Evolutionary conservation across 2,329 filamentous ascomycete genomes (phyloP).

Genomic region (Penicillium sp.): DNA sequence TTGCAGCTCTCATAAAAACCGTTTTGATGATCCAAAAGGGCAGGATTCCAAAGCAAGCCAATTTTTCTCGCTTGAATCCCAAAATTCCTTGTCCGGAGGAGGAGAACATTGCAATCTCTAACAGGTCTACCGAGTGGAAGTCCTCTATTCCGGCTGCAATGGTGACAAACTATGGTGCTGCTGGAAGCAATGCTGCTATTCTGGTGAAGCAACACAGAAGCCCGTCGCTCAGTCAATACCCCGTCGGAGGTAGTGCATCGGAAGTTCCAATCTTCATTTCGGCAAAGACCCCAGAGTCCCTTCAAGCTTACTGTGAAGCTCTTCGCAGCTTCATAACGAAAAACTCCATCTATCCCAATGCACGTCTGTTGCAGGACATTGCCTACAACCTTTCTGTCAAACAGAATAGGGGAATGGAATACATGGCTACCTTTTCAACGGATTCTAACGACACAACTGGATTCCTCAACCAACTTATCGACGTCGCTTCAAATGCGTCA

Average conservation of each 20-base stretch:
- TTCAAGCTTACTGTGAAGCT: not conserved
- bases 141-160: conserved; percentile 18
- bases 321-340: not conserved
- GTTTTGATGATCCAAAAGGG: conserved; percentile 1
- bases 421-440: not conserved
- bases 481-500: too few species aligned
- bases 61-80: conserved; percentile 1
- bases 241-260: too few species aligned
- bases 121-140: not conserved
- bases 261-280: not conserved
- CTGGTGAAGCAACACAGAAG: conserved; percentile 22
- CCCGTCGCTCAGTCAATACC: too few species aligned
- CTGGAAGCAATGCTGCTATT: conserved; percentile 31
- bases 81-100: not conserved
- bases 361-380: not conserved
- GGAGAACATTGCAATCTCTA: not conserved
- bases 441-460: too few species aligned
- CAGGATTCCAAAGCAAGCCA: not conserved
- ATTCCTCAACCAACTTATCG: too few species aligned
- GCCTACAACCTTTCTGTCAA: not conserved
- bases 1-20: not conserved
- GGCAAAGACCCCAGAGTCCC: not conserved
- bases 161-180: conserved; percentile 36
- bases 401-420: not conserved
- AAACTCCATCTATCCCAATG: not conserved